A percentile compares a stretch with the other conserved stretches of the same genome.
These are phyloP conservation scores for Patellifolia procumbens DNA, from an alignment of 179 eudicot species.

Conservation along the genomic window DNA sequence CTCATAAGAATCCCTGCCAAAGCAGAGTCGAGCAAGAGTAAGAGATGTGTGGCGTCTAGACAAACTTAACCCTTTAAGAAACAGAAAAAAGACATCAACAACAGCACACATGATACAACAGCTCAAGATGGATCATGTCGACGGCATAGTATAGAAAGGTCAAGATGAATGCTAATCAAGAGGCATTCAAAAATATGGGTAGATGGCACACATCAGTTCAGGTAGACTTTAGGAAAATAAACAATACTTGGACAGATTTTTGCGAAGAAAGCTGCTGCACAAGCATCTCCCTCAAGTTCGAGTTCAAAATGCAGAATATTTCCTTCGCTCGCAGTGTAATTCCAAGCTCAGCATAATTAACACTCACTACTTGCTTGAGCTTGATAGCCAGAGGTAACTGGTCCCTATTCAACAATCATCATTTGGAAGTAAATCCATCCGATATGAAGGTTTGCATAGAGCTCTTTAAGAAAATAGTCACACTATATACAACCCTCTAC, in stretches of 20 bases:
- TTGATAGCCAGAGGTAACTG: too few relatives aligned
- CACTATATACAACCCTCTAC: conserved; percentile 30
- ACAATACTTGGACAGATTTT: background rate
- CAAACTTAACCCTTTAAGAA: background rate
- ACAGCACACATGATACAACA: background rate
- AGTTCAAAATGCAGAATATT: background rate
- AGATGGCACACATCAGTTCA: background rate
- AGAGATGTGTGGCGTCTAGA: background rate
- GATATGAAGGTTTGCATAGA: background rate
- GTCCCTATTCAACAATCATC: background rate
- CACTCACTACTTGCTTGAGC: too few relatives aligned
- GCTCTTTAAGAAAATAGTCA: background rate
- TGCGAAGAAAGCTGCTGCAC: background rate
- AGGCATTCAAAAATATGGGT: background rate
- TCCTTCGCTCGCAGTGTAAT: too few relatives aligned
- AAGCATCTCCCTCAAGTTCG: background rate
- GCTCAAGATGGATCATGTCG: background rate
- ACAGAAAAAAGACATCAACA: background rate
- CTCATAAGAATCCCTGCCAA: background rate
- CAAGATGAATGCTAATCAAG: conserved; percentile 5
- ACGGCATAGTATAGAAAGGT: background rate
- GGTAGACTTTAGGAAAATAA: background rate
- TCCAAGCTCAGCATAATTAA: too few relatives aligned
- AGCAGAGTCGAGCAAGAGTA: background rate
- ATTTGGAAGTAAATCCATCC: background rate